Evolutionary conservation across 768 basidiomycete genomes (phyloP).

Genomic region (Rhodotorula kratochvilovae): DNA sequence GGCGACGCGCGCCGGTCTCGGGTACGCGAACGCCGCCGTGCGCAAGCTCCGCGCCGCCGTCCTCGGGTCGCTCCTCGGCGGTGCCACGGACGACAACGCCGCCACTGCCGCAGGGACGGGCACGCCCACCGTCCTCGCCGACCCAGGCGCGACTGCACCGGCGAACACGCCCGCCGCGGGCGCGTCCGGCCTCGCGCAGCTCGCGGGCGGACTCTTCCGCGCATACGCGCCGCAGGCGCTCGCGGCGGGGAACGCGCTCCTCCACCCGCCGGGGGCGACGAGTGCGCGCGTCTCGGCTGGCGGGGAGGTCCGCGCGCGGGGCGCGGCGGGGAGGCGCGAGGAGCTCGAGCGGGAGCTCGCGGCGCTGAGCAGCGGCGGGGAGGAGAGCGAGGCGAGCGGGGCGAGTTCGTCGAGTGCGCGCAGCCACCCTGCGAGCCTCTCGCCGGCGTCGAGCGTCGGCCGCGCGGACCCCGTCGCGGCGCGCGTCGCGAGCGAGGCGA

Average conservation of each 20-base stretch:
- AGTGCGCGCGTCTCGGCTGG: neutral
- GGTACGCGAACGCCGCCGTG: slow-evolving; percentile 26
- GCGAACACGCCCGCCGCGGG: neutral
- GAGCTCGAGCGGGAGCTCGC: slow-evolving; percentile 2
- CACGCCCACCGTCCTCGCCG: slow-evolving; percentile 6
- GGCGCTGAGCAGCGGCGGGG: neutral
- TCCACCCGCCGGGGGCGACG: slow-evolving; percentile 8
- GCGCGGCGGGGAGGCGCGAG: neutral
- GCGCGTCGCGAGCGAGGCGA: neutral
- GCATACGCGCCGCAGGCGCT: slow-evolving; percentile 29
- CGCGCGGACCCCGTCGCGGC: neutral
- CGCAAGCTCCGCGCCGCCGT: neutral
- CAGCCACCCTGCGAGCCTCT: neutral
- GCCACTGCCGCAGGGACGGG: neutral
- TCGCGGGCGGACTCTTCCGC: slow-evolving; percentile 10
- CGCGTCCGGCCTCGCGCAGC: neutral
- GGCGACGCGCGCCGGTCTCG: slow-evolving; percentile 14
- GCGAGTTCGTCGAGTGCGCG: no score
- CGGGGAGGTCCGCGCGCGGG: neutral
- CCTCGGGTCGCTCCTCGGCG: neutral
- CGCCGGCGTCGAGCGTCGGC: neutral
- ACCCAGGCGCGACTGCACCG: neutral
- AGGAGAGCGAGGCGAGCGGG: neutral
- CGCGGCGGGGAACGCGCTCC: slow-evolving; percentile 22
- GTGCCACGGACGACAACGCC: neutral